Evolutionary conservation across 1,284 basidiomycete species (phyloP), one percentile per base, ranked within the genome.

Genomic region (Microstroma glucosiphilum): DNA sequence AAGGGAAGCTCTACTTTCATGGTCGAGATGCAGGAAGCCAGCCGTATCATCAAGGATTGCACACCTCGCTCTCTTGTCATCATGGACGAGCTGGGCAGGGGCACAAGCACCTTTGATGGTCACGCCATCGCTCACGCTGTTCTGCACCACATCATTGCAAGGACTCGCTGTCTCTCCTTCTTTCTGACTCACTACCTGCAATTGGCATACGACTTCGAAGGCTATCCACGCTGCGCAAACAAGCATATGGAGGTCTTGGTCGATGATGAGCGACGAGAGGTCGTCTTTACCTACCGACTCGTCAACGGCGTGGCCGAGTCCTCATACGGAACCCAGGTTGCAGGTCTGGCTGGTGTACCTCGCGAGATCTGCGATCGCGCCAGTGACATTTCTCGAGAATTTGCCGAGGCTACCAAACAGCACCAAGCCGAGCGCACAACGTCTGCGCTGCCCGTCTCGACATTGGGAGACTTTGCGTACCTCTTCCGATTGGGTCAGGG

Each of bases 271-370:
- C 66, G 67, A 57, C 69, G 70, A 40, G 69, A 78, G 54, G 77
- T 79, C 43, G 56, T 78, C 37, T 79, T 79, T 54, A 79, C 77
- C 9, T 79, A 79, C 59, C 70, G 71, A 26, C 68, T 79, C 9
- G 70, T 78, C n/a, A 63, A 66, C 23, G 77, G 77, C 56, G 87
- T 89, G 46, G 93, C 93, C 0, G 87, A 89, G 61, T 91, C 89
- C 4, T 94, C 91, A 0, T 96, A 96, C 75, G 93, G 77, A 30
- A 79, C 76, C 3, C 73, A 79, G 58, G 77, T 79, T 30, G 77
- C 77, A 6, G 72, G 70, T 1, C 67, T 79, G 3, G 77, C 77
- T 1, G 77, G 77, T 9, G 73, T 79, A 40, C 77, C 75, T 13
- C 60, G 63, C 46, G 69, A 62, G 41, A 72, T 79, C 51, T 78